Base-by-base conservation (phyloP, 371 early-diverging fungal species). In the Nosema granulosis region DNA sequence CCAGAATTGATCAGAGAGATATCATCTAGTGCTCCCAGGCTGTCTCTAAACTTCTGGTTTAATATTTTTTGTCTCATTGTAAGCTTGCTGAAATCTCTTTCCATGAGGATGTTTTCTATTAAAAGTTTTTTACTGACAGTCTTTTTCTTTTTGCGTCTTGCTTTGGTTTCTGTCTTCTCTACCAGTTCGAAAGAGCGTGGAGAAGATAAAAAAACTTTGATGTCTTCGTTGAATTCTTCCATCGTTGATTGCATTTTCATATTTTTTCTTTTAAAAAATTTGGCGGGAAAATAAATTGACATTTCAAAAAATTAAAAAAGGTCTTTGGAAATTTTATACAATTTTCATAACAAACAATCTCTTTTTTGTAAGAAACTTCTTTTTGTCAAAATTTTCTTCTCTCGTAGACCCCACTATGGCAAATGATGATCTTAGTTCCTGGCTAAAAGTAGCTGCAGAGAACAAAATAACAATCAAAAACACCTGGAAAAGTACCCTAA, bases 401-500 rank as follows among this genome's bases (percentile, higher is more conserved):
- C n/a, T n/a, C n/a, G n/a, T 32, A 12, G 9, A 11, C 62, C 73
- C 57, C 49, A 24, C 22, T 13, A 79, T 79, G 75, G 35, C 69
- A 54, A 32, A 68, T 12, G 77, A 71, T 56, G 75, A 75, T 38
- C 51, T 81, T 9, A 35, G 61, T 24, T 28, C 68, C 11, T 81
- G 82, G 82, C 76, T 85, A 4, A 85, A 83, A 69, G 82, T 73
- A 31, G 76, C 82, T 1, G 67, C 78, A 22, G 83, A 83, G 57
- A 81, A 80, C 58, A 97, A 97, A 91, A 93, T 98, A 81, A 98
- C 92, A 81, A 89, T 91, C 1, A 89, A 89, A 77, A 98, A 96
- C 86, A 92, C 91, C 57, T 98, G 97, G 97, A 91, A 92, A 81
- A 89, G 95, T 81, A 93, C 93, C 6, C 87, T 98, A 35, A 97